Evolutionary conservation across 73 alveolate species (phyloP), one percentile per base, ranked within the genome.

Genomic region (Paramecium primaurelia): DNA sequence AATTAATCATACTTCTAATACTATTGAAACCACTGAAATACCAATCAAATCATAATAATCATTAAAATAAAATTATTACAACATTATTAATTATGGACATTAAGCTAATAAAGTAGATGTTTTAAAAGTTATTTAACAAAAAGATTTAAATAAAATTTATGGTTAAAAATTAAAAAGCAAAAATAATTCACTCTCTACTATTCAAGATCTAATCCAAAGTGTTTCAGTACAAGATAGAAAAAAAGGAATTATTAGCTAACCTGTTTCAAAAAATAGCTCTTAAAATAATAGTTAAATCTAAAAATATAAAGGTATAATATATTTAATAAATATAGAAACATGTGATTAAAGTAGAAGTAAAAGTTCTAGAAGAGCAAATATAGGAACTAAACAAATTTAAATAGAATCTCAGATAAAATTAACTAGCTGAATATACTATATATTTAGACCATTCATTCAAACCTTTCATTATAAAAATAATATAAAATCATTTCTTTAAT

Each of bases 191-290:
- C 58, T 75, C 18, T 75, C 88, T 30, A 38, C 88, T 4, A 75
- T 75, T 36, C 18, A 75, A 12, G 88, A 75, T 75, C 8, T 75
- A 10, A 34, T 42, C 8, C 34, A 75, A 75, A 75, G 88, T 28
- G 84, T 64, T 64, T 38, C 68, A n/a, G 60, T 75, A 12, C 9
- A 75, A 16, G 88, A 75, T 38, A 75, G 88, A 37, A 75, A 36
- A 42, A 42, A 38, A 38, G 88, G 88, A 75, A 38, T 75, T 36
- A 26, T 75, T 16, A 75, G 88, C 47, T 75, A 75, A 34, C 38
- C 58, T 1, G 59, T 75, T 22, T 75, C 88, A 38, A 75, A 75
- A 75, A 75, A 75, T 75, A 75, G 88, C 26, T 75, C 88, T 4
- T 38, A 75, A 16, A 34, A 75, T 37, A 75, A 75, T 42, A 75